phyloP scores from a whole-genome alignment of 129 eudicot genomes.

The Helianthus tuberosus region DNA sequence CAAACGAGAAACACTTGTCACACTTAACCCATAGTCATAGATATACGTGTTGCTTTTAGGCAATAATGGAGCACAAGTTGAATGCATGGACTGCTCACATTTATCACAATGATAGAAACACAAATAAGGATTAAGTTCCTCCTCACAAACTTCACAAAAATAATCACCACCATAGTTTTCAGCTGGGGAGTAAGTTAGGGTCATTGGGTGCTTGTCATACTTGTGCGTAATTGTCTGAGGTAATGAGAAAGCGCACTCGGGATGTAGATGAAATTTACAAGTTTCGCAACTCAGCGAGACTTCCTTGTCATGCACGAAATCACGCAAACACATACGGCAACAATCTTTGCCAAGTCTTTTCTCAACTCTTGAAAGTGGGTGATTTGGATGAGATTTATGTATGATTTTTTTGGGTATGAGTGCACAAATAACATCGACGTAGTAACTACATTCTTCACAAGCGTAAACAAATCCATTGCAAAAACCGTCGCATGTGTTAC shows the following conservation, averaged over 20 bases:
- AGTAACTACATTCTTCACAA: neutral
- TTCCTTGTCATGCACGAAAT: neutral
- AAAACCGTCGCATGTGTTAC: neutral
- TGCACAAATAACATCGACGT: neutral
- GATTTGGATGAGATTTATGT: slow-evolving; percentile 4
- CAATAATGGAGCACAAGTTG: neutral
- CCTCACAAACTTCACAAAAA: slow-evolving; percentile 28
- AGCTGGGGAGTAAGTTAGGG: neutral
- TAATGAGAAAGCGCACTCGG: neutral
- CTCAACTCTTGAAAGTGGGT: neutral
- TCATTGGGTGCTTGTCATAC: neutral
- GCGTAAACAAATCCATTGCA: neutral
- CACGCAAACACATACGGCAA: neutral
- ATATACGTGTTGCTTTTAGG: neutral
- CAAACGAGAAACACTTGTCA: neutral
- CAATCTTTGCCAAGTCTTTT: neutral
- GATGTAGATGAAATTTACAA: neutral
- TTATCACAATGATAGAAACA: slow-evolving; percentile 26
- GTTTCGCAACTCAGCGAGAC: neutral
- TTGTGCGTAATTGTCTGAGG: neutral
- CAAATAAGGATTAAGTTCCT: slow-evolving; percentile 2
- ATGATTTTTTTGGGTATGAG: neutral
- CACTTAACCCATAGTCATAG: neutral
- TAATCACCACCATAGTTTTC: slow-evolving; percentile 24
- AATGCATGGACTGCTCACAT: slow-evolving; percentile 24